Base-by-base conservation (phyloP, 2,329 filamentous ascomycete species). In the Alternaria gaisen region DNA sequence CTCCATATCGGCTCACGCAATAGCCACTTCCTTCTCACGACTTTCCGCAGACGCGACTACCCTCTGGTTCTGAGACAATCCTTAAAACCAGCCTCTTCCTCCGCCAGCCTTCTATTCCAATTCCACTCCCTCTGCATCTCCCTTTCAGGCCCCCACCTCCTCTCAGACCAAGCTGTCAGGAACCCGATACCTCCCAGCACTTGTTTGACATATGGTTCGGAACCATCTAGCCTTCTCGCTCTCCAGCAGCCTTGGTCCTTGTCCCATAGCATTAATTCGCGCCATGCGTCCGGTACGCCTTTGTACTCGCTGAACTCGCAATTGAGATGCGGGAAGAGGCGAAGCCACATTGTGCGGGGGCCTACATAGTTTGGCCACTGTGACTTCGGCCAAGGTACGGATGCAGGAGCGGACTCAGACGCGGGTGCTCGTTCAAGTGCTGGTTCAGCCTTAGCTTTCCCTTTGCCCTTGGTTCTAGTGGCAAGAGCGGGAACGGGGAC, bases 241-340 rank as follows among this genome's bases (percentile, higher is more conserved):
- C 8, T 2, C 26, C 24, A 58, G 12, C 11, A 16, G 5, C 26
- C 20, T 7, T 6, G 6, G 11, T 36, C 32, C 8, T 24, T 4
- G 8, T 52, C 36, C 53, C 53, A 61, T 1, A 48, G 10, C 38
- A 58, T 58, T n/a, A 26, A 50, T 20, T 34, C 55, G 30, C 34
- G 40, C 58, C 58, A 60, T 3, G 26, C 44, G 4, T 46, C 44
- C 20, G 40, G 24, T 8, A 11, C 26, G 1, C 43, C 56, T 1
- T 26, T 30, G 22, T 48, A 43, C 1, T 50, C 30, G 0, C 16
- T 32, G 4, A 57, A 12, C 4, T 26, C 38, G 5, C 9, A n/a
- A 1, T 36, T 16, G n/a, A 40, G 36, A 5, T 44, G 11, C 0
- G 53, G 54, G 9, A 61, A 61, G 2, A 61, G 16, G 1, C 42